Evolutionary conservation across 2,329 filamentous ascomycete genomes (phyloP).

Genomic region (Aphanocladium album): DNA sequence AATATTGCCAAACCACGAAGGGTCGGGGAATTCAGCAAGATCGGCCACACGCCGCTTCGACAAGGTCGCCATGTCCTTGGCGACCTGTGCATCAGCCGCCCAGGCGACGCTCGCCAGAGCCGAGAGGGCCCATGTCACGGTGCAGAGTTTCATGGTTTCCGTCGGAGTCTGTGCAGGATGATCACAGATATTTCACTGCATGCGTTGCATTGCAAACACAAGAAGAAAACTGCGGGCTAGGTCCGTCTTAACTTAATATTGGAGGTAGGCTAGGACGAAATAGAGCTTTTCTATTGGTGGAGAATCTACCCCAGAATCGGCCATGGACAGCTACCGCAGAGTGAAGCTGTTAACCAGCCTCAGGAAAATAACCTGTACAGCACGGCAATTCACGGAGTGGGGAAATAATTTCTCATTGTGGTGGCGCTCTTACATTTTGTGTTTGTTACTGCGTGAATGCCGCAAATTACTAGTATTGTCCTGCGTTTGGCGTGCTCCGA

Average conservation of each 20-base stretch:
- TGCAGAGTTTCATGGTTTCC: neutral
- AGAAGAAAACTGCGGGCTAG: neutral
- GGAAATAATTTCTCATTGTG: neutral
- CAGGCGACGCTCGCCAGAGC: neutral
- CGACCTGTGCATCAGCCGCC: constrained; percentile 3
- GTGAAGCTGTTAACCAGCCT: neutral
- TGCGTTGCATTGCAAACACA: neutral
- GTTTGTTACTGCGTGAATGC: neutral
- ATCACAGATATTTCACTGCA: too few relatives aligned
- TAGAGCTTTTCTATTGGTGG: neutral
- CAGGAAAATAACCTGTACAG: neutral
- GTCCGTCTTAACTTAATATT: neutral
- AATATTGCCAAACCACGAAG: constrained; percentile 17
- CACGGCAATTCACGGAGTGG: neutral
- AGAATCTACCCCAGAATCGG: neutral
- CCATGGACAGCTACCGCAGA: neutral
- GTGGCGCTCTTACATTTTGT: too few relatives aligned
- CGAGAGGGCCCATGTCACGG: neutral
- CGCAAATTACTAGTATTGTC: too few relatives aligned
- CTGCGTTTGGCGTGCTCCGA: too few relatives aligned
- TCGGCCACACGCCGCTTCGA: constrained; percentile 17
- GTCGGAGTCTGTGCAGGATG: too few relatives aligned
- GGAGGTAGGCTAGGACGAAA: neutral
- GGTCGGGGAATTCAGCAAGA: constrained; percentile 19
- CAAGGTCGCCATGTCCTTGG: constrained; percentile 14